phyloP scores from a whole-genome alignment of 805 yeast species.

The Lipomyces sp. region DNA sequence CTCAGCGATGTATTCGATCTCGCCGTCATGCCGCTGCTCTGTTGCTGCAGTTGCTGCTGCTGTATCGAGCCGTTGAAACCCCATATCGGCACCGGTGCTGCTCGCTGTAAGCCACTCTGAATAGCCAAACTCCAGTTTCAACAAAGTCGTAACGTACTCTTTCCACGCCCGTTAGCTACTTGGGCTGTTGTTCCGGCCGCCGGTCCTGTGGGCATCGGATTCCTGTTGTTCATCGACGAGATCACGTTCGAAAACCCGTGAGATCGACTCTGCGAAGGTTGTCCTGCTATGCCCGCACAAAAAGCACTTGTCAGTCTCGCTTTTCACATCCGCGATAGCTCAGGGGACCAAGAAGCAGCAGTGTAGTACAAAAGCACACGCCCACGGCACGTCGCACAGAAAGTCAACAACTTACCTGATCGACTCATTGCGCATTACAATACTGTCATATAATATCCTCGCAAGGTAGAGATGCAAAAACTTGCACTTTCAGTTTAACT shows the following conservation, averaged over 20 bases:
- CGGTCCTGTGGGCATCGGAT: constrained; percentile 13
- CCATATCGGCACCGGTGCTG: constrained; percentile 32
- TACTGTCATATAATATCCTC: neutral
- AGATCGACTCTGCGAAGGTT: constrained; percentile 31
- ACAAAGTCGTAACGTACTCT: constrained; percentile 1
- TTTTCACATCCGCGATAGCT: neutral
- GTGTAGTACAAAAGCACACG: neutral
- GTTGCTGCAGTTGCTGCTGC: constrained; percentile 7
- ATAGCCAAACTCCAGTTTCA: neutral
- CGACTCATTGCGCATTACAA: constrained; percentile 18
- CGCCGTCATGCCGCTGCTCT: constrained; percentile 1
- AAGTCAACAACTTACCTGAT: constrained; percentile 9
- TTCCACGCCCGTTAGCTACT: constrained; percentile 17
- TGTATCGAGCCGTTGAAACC: constrained; percentile 28
- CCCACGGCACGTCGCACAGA: neutral
- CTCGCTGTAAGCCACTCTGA: neutral
- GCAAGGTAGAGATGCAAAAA: neutral
- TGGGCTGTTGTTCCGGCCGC: constrained; percentile 6
- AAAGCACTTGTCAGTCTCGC: neutral
- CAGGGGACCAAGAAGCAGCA: neutral
- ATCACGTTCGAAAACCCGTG: constrained; percentile 33
- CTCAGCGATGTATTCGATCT: neutral
- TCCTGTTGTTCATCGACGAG: constrained; percentile 25
- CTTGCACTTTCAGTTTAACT: neutral
- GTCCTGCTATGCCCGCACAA: constrained; percentile 14